Evolutionary conservation across 345 rosid genomes (phyloP), one percentile per base, ranked within the genome.

Genomic region (Citrus cavaleriei): DNA sequence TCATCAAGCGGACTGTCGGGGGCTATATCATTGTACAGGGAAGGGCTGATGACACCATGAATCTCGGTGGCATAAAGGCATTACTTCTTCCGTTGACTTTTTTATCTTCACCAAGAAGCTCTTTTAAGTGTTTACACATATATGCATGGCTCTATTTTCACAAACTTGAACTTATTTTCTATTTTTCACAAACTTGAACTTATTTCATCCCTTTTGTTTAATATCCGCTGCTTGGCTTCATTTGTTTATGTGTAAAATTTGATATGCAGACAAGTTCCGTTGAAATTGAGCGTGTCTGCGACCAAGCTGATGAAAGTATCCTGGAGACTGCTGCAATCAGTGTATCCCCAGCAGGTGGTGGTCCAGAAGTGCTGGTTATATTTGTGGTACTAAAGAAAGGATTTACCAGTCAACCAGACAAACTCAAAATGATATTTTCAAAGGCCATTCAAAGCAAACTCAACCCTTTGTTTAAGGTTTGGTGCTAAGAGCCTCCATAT

Each of bases 31-130:
- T 80, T 60, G 96, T 93, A 21, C 97, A 90, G 81, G 98, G 99
- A 34, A 82, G 99, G 85, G 95, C 97, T 73, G 97, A 95, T 85
- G 99, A 93, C 85, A 95, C 99, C 72, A 95, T 95, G 99, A 95
- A 95, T 80, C 95, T 95, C 71, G 98, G 98, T 70, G 99, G 99
- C 73, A 95, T 93, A 76, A 95, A 93, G 98, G 99, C 90, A 83
- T 16, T 6, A 10, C 10, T 22, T 76, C 57, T 27, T 59, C 35
- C 46, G 12, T 6, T 6, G 10, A 10, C 4, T 32, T 4, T 64
- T n/a, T 10, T 59, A 55, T 54, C 61, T 55, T 72, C 37, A 14
- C 62, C 25, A 2, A 32, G 21, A 54, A 19, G 63, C 46, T 7
- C 28, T 54, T 60, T 70, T 8, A 38, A 30, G 42, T 40, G 10